Evolutionary conservation across 2,329 filamentous ascomycete species (phyloP).

Genomic region (Aspergillus awamori): DNA sequence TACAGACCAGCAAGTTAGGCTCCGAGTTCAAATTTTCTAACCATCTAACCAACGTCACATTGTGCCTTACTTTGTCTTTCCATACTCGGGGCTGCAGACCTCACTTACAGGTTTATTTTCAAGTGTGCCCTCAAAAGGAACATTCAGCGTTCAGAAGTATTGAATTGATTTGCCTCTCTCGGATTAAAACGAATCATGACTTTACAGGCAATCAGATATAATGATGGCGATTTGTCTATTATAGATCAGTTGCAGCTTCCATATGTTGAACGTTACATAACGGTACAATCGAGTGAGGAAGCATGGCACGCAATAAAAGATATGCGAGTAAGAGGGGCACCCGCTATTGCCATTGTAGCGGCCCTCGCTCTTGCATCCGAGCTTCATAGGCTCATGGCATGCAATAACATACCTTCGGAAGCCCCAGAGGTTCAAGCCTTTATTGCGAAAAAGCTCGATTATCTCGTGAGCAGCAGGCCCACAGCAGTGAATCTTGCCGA

Average conservation of each 20-base stretch:
- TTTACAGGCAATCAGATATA: conserved; percentile 65
- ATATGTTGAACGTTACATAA: conserved; percentile 60
- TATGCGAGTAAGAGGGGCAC: conserved; percentile 73
- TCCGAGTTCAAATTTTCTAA: background rate
- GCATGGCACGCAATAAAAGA: conserved; percentile 68
- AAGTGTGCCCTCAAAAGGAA: background rate
- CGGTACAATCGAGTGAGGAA: conserved; percentile 58
- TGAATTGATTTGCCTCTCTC: background rate
- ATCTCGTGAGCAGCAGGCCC: conserved; percentile 83
- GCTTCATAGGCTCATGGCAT: conserved; percentile 55
- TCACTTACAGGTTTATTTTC: background rate
- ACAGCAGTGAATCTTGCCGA: conserved; percentile 95
- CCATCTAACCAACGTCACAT: background rate
- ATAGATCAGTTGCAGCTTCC: conserved; percentile 67
- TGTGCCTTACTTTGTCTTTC: background rate
- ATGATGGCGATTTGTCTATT: conserved; percentile 58
- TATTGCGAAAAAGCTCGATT: conserved; percentile 77
- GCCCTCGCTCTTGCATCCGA: conserved; percentile 86
- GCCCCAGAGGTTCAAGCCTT: conserved; percentile 67
- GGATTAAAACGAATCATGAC: conserved; percentile 40
- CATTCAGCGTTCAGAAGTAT: background rate
- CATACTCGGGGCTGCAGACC: background rate
- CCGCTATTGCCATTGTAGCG: conserved; percentile 97
- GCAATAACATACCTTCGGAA: conserved; percentile 48
- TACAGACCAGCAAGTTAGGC: background rate